A percentile compares a stretch with the other conserved stretches of the same genome.
Conservation (phyloP, 768 basidiomycete genomes). For the Calocybe gangraenosa region DNA sequence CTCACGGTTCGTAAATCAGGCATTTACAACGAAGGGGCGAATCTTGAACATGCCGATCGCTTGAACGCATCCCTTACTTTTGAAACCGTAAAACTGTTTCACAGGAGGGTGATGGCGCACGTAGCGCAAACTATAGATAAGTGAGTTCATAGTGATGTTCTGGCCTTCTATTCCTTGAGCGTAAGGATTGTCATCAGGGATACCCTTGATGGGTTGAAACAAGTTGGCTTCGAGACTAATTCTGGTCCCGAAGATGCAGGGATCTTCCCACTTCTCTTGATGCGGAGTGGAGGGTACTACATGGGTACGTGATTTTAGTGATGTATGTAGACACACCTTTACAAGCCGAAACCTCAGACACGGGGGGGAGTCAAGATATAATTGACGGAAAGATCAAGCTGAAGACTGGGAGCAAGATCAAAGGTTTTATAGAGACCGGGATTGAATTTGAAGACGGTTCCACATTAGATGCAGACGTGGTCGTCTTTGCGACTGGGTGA, state of each 20-base stretch:
- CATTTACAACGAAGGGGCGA: slow-evolving; percentile 11
- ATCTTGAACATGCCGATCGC: slow-evolving; percentile 13
- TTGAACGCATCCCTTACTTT: slow-evolving; percentile 13
- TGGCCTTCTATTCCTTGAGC: not conserved
- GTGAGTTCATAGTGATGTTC: slow-evolving; percentile 7
- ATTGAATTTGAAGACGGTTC: slow-evolving; percentile 46
- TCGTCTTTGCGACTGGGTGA: slow-evolving; percentile 59
- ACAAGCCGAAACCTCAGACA: slow-evolving; percentile 31
- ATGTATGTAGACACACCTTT: no score
- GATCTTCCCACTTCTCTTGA: slow-evolving; percentile 23
- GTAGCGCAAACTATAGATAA: slow-evolving; percentile 14
- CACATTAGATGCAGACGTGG: slow-evolving; percentile 45
- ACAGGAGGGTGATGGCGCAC: slow-evolving; percentile 10
- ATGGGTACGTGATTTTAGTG: slow-evolving; percentile 24
- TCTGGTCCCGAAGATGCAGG: slow-evolving; percentile 36
- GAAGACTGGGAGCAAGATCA: slow-evolving; percentile 54
- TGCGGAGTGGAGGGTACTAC: slow-evolving; percentile 33
- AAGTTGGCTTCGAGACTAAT: slow-evolving; percentile 32
- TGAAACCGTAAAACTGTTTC: slow-evolving; percentile 7
- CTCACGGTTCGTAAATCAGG: slow-evolving; percentile 3
- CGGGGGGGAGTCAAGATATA: slow-evolving; percentile 57
- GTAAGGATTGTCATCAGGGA: slow-evolving; percentile 21
- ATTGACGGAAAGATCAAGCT: slow-evolving; percentile 68
- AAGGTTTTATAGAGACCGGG: slow-evolving; percentile 37
- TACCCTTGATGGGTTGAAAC: slow-evolving; percentile 32